Evolutionary conservation across 805 yeast species (phyloP), one percentile per base, ranked within the genome.

Genomic region (Starmerella powellii): DNA sequence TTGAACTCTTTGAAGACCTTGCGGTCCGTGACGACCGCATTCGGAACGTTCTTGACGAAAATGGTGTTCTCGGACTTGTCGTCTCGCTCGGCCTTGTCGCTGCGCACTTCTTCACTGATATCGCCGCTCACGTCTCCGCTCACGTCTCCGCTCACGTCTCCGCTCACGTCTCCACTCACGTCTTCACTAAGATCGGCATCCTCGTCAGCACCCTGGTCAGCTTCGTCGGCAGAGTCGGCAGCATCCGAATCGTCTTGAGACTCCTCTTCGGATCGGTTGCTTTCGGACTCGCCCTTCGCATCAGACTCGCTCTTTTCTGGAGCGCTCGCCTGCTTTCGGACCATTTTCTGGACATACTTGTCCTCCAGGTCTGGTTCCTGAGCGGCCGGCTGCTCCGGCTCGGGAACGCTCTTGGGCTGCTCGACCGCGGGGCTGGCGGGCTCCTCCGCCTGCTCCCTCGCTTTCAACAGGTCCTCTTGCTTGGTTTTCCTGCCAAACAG

Each of bases 31-130:
- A 86, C 73, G 8, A 78, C 85, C 1, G 64, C 56, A 31, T 76
- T 63, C 27, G 82, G 73, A 12, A 88, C 73, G 59, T 91, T 91
- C 34, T 96, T 97, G 8, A 91, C 78, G 56, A 91, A 91, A 0
- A 88, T 84, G 5, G 94, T 93, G 60, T 83, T 82, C 52, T 74
- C 82, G 37, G 81, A 6, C 10, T 23, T 23, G 26, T 23, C 65
- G 58, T 85, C 94, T 4, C 4, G n/a, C 35, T 31, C 15, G 33
- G 15, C 21, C n/a, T 18, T 32, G 23, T 18, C 13, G 20, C n/a
- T 15, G 35, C 18, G 8, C 21, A 27, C 27, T 33, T 21, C 17
- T n/a, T 63, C 63, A 78, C 80, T 80, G 35, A 77, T 54, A 3
- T 24, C 10, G 13, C 21, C 28, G 15, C 10, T 57, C 54, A 38